Conservation (phyloP, 2,329 filamentous ascomycete species). For the Botryotinia calthae region DNA sequence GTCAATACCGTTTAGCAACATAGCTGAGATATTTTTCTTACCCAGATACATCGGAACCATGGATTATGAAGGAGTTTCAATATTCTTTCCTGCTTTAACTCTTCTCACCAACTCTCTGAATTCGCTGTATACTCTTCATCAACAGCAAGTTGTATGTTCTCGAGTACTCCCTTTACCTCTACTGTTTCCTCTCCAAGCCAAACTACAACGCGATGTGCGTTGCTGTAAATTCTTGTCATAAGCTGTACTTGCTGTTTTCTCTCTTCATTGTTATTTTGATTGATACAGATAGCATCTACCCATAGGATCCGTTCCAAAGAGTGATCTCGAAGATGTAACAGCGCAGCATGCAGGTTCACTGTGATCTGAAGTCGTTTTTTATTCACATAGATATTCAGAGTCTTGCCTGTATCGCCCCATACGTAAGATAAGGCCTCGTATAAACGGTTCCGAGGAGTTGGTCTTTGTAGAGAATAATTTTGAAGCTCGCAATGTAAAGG, state of each 20-base stretch:
- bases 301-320: background rate
- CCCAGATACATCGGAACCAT: background rate
- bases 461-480: background rate
- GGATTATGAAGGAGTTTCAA: background rate
- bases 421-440: background rate
- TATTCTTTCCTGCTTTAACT: accelerated
- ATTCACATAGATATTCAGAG: background rate
- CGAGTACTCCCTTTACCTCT: background rate
- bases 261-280: background rate
- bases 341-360: background rate
- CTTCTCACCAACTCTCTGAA: background rate
- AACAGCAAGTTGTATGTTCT: background rate
- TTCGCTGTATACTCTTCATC: too few relatives aligned
- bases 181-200: background rate
- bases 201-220: background rate
- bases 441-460: background rate
- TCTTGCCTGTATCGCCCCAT: accelerated
- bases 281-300: background rate
- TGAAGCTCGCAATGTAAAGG: background rate
- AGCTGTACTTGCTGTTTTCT: background rate
- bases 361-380: background rate
- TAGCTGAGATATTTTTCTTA: background rate
- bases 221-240: background rate
- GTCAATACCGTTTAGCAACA: accelerated
- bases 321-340: background rate